phyloP scores from a whole-genome alignment of 305 asterid species.

The Withania somnifera region DNA sequence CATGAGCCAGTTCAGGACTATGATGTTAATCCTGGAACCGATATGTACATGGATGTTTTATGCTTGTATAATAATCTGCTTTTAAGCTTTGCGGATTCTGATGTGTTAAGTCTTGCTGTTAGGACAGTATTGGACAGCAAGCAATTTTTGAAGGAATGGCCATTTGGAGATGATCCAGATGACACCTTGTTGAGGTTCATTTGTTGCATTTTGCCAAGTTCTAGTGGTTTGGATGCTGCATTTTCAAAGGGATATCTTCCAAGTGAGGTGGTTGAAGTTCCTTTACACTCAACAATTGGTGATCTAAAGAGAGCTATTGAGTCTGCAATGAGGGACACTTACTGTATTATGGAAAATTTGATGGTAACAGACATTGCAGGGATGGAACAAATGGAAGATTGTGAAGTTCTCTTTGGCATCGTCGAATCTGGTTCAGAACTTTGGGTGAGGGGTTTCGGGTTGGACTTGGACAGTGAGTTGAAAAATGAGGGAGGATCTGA shows the following conservation, averaged over 20 bases:
- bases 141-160: conserved; percentile 74
- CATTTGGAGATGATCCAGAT: conserved; percentile 59
- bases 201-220: conserved; percentile 34
- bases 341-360: conserved; percentile 45
- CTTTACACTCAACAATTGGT: conserved; percentile 61
- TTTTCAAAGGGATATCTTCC: conserved; percentile 20
- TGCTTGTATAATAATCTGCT: conserved; percentile 39
- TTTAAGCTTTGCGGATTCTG: conserved; percentile 26
- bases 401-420: conserved; percentile 58
- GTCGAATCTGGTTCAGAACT: conserved; percentile 60
- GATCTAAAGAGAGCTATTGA: conserved; percentile 52
- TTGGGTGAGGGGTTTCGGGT: conserved; percentile 35
- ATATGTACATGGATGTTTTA: conserved; percentile 25
- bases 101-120: conserved; percentile 23
- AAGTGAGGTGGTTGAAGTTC: conserved; percentile 45
- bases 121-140: conserved; percentile 49
- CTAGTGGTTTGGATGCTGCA: conserved; percentile 17
- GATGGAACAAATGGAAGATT: conserved; percentile 36
- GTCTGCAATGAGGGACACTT: conserved; percentile 62
- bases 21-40: conserved; percentile 17
- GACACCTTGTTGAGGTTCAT: conserved; percentile 46
- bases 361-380: conserved; percentile 38
- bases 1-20: conserved; percentile 8
- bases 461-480: conserved; percentile 35
- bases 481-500: conserved; percentile 60